Evolutionary conservation across 805 yeast genomes (phyloP), one percentile per base, ranked within the genome.

Genomic region (Lipomyces starkeyi): DNA sequence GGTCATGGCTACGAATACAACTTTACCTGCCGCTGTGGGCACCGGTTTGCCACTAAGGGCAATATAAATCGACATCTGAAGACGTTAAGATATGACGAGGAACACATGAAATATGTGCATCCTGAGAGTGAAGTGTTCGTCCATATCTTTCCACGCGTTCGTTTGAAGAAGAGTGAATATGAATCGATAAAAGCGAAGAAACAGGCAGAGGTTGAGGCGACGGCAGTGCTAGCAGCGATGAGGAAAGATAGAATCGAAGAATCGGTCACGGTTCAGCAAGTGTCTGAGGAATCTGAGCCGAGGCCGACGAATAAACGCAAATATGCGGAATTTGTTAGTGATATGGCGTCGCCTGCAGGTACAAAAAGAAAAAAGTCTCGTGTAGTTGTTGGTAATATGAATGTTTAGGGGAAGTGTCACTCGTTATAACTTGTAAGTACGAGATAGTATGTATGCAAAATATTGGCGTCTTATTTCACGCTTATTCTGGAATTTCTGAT

Each of bases 41-140:
- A 58, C 43, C 47, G 27, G 25, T 68, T 68, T 52, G 58, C 71
- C 2, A 68, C 69, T 0, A 65, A 68, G 53, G 71, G 71, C 49
- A 68, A 68, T 37, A 62, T 68, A 43, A 66, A 68, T 34, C 63
- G 71, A 20, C 71, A 68, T 53, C 37, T 68, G 27, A 53, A 62
- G 25, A 52, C 62, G 22, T 40, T 65, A 63, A 49, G 71, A 22
- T 43, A 66, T 49, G 71, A 68, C 37, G 59, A 52, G 5, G 64
- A 62, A 14, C 71, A 68, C 29, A 25, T 53, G 34, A 62, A 54
- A 7, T 68, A 65, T 32, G 70, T 68, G 17, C 59, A 52, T 35
- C 66, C 64, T 7, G 56, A 66, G 20, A 68, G 66, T 43, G 54
- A 52, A n/a, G 71, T 64, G 20, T 68, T 61, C 57, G 22, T 54